phyloP scores from a whole-genome alignment of 768 basidiomycete species.

The Mycena indigotica region DNA sequence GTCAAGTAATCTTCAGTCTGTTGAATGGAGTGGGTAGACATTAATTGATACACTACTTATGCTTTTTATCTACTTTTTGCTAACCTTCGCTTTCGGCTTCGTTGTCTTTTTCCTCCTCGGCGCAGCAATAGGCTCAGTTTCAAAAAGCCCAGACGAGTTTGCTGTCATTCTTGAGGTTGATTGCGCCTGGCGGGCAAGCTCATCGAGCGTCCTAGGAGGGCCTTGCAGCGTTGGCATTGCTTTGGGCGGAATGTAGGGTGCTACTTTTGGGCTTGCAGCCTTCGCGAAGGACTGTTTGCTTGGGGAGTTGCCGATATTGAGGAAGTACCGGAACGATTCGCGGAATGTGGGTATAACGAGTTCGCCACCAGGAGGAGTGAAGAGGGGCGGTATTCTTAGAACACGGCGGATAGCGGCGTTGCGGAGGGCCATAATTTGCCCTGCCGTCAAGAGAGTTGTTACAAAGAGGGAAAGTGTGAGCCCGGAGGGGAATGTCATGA shows the following conservation, averaged over 20 bases:
- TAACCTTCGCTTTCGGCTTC: background rate
- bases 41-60: background rate
- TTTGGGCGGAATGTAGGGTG: constrained; percentile 8
- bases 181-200: constrained; percentile 8
- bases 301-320: background rate
- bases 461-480: constrained; percentile 46
- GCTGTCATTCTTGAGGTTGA: background rate
- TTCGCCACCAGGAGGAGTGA: constrained; percentile 21
- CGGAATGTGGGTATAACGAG: constrained; percentile 35
- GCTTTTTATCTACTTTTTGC: background rate
- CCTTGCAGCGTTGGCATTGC: background rate
- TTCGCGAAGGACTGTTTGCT: background rate
- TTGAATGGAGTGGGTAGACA: too few species aligned
- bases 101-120: background rate
- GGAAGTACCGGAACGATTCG: constrained; percentile 6
- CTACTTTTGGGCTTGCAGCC: background rate
- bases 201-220: background rate
- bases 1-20: too few species aligned
- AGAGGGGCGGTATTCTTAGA: constrained; percentile 42
- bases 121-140: background rate
- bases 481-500: constrained; percentile 62
- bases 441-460: constrained; percentile 44
- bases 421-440: constrained; percentile 54
- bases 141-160: constrained; percentile 1
- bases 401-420: constrained; percentile 41